Base-by-base conservation (phyloP, 2,329 filamentous ascomycete genomes). In the Pestalotiopsis sp. region DNA sequence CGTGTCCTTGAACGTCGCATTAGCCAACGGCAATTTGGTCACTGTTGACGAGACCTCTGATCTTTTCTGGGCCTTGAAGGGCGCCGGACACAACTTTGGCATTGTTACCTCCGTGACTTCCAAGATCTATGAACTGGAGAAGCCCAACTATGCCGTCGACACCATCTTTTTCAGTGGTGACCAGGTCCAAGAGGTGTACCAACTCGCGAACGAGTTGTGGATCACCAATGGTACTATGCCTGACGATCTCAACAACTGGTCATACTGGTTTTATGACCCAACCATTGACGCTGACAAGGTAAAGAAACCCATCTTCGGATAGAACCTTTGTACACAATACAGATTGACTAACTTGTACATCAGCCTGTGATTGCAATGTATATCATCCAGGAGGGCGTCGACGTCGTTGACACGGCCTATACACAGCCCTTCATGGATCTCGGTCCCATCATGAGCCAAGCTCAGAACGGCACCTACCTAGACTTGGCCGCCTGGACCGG, bases 11-110 rank as follows among this genome's bases (percentile, higher is more conserved):
- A 81, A 84, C 24, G 72, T 89, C 1, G 85, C 88, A 0, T 78
- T 87, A 0, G 84, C 85, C 4, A 76, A 86, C 68, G 86, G 86
- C 14, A 79, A 74, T 10, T 64, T 81, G 60, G 68, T 75, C 6
- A 81, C 78, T 0, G 75, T 85, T 1, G 74, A 81, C 66, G 73
- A 76, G 52, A 75, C 77, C 7, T 81, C 82, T 0, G 86, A 89
- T 44, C 81, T 90, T 2, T 89, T 81, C 77, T 89, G 87, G 87
- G 88, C 81, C 1, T 79, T 89, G 68, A 79, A 81, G 66, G 87
- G 87, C 1, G 87, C 86, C 1, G 87, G 86, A 1, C 86, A 67
- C 60, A 65, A 67, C 48, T 64, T 69, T 48, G 66, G 57, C 10
- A 61, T 65, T 39, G 61, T 69, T 22, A 64, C 68, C 35, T 68